Conservation (phyloP, 2,329 filamentous ascomycete genomes). For the Knoxdaviesia capensis region DNA sequence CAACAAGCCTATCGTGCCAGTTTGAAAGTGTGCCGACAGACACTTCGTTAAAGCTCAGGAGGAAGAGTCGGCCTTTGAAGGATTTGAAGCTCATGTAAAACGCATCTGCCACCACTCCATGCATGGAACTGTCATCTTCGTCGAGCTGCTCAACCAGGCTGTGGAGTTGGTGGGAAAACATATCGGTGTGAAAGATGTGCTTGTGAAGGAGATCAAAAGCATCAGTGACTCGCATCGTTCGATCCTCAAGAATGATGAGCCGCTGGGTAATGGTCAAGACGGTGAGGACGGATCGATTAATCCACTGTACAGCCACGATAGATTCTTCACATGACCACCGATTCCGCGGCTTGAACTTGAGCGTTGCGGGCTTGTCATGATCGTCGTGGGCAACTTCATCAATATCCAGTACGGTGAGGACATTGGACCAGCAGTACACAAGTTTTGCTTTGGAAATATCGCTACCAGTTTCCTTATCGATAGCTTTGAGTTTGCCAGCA, state of each 20-base stretch:
- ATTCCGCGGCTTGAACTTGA: slow-evolving; percentile 66
- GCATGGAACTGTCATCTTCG: slow-evolving; percentile 60
- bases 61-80: slow-evolving; percentile 84
- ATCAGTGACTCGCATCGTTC: slow-evolving; percentile 75
- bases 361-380: slow-evolving; percentile 55
- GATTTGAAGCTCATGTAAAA: slow-evolving; percentile 96
- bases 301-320: slow-evolving; percentile 91
- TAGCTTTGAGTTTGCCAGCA: slow-evolving; percentile 72
- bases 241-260: slow-evolving; percentile 80
- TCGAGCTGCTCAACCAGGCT: slow-evolving; percentile 72
- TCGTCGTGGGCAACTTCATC: slow-evolving; percentile 49
- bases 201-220: slow-evolving; percentile 82
- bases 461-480: slow-evolving; percentile 44
- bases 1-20: slow-evolving; percentile 85
- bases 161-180: slow-evolving; percentile 77
- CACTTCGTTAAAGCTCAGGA: slow-evolving; percentile 85
- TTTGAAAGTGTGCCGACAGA: slow-evolving; percentile 86
- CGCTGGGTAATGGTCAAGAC: slow-evolving; percentile 89
- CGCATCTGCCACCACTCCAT: slow-evolving; percentile 88
- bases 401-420: slow-evolving; percentile 83
- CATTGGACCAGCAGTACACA: slow-evolving; percentile 96
- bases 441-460: slow-evolving; percentile 66
- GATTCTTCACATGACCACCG: slow-evolving; percentile 89
- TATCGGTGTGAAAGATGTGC: slow-evolving; percentile 76
- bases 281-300: slow-evolving; percentile 79